Base-by-base conservation (phyloP, 2,329 filamentous ascomycete species). In the Beauveria rudraprayagi region DNA sequence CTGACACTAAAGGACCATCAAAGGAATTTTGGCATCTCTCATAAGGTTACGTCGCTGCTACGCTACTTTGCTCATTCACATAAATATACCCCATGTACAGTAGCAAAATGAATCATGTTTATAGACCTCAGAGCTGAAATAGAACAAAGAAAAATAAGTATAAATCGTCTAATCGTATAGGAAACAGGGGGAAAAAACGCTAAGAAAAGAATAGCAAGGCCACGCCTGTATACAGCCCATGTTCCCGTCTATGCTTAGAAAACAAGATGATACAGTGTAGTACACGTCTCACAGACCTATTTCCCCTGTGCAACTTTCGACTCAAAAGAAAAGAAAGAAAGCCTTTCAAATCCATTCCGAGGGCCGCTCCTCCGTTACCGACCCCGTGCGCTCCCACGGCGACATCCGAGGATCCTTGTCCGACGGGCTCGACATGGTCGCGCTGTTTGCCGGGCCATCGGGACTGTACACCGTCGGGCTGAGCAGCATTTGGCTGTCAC, bases 381-480 rank as follows among this genome's bases (percentile, higher is more conserved):
- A 34, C 11, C 24, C 60, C 9, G 26, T 19, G 2, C 51, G 41
- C 34, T 48, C 48, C 47, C 34, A 54, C 7, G 57, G 52, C n/a
- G 52, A 61, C 52, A 56, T 50, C 14, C 51, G 28, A 2, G 58
- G 28, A 24, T 56, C 59, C 26, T 40, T 55, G 11, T 61, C 59
- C 5, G 47, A 54, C 61, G 60, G 52, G 26, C 61, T 48, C 52
- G 61, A 22, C 48, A 50, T 58, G 9, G 37, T 59, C 7, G 62
- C 5, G 56, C 63, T 41, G 64, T 57, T 16, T 19, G 63, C 52
- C 54, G 57, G 22, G 34, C 51, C 22, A 3, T 73, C 69, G 0
- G 80, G 78, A 60, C 73, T 76, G 68, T 85, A 85, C 5, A 84
- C 80, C 1, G 77, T 74, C 3, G 83, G 78, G 61, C 77, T 83